A percentile compares a stretch with the other conserved stretches of the same genome.
Evolutionary conservation across 2,329 filamentous ascomycete species (phyloP).

Genomic region (Aspergillus hiratsukae): DNA sequence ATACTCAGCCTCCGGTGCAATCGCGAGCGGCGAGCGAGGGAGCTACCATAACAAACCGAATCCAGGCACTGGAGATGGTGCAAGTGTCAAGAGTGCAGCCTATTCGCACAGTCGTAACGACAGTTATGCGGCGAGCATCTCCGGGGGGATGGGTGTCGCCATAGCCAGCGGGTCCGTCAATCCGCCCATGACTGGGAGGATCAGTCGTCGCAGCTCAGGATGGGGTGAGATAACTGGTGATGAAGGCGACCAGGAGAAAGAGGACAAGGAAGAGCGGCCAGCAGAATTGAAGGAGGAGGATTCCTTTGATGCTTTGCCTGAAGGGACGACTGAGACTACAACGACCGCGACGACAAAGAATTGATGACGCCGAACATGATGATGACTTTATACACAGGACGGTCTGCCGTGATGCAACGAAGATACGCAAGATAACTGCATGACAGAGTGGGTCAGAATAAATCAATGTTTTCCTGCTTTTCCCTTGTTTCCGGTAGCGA

Average conservation of each 20-base stretch:
- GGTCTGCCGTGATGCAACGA: slow-evolving; percentile 1
- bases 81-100: slow-evolving; percentile 72
- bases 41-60: slow-evolving; percentile 65
- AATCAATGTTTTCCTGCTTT: slow-evolving; percentile 5
- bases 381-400: not conserved
- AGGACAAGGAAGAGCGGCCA: slow-evolving; percentile 6
- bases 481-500: slow-evolving; percentile 1
- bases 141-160: slow-evolving; percentile 55
- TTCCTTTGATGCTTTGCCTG: slow-evolving; percentile 31
- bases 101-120: slow-evolving; percentile 75
- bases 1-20: slow-evolving; percentile 68
- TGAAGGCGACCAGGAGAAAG: slow-evolving; percentile 30
- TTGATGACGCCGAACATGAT: not conserved
- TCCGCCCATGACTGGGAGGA: slow-evolving; percentile 28
- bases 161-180: slow-evolving; percentile 39
- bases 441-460: slow-evolving; percentile 7
- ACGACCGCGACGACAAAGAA: not conserved
- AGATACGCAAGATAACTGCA: slow-evolving; percentile 7
- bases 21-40: slow-evolving; percentile 68
- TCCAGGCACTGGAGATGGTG: slow-evolving; percentile 56
- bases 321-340: slow-evolving; percentile 4
- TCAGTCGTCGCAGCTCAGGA: slow-evolving; percentile 42
- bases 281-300: slow-evolving; percentile 4
- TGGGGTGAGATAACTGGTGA: slow-evolving; percentile 43
- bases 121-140: slow-evolving; percentile 72